Evolutionary conservation across 2,329 filamentous ascomycete species (phyloP), one percentile per base, ranked within the genome.

Genomic region (Knoxdaviesia capensis): DNA sequence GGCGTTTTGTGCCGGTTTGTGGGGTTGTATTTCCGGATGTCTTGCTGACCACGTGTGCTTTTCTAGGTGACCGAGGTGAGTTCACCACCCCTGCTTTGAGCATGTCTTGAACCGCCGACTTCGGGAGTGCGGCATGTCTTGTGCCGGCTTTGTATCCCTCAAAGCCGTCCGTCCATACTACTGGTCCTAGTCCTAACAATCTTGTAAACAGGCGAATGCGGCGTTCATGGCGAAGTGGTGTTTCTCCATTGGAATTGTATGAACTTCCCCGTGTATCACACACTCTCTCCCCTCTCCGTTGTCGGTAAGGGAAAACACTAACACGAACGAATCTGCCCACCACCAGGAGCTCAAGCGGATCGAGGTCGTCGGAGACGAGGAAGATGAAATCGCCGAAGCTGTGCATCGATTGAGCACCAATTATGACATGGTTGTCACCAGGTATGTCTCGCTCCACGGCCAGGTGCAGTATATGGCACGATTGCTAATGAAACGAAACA

Each of bases 391-490:
- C 54, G 66, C 88, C 41, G 87, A 96, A 57, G 85, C 86, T 1
- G 79, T 85, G 5, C 69, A 69, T 41, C 76, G 87, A 47, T 93
- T 98, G 86, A 92, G 83, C 54, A 68, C 71, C 41, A 77, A 73
- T 48, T 96, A 94, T 56, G 90, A 96, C 59, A 84, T 96, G 56
- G 83, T 98, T 38, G 84, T 96, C 5, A 96, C 90, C 6, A 90
- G 69, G 69, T 66, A 51, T 46, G 51, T 36, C 3, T 28, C 32
- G 8, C 32, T 7, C 20, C 20, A 38, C 9, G 1, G 34, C 29
- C 34, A n/a, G 10, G 31, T 20, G 20, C 11, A 28, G 3, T 29
- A 36, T 9, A 31, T 35, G 9, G 34, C 39, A 28, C 11, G 28
- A 20, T 32, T 46, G 40, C 47, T 51, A 39, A 45, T n/a, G 38